Base-by-base conservation (phyloP, 345 rosid genomes). In the Limnanthes douglasii region DNA sequence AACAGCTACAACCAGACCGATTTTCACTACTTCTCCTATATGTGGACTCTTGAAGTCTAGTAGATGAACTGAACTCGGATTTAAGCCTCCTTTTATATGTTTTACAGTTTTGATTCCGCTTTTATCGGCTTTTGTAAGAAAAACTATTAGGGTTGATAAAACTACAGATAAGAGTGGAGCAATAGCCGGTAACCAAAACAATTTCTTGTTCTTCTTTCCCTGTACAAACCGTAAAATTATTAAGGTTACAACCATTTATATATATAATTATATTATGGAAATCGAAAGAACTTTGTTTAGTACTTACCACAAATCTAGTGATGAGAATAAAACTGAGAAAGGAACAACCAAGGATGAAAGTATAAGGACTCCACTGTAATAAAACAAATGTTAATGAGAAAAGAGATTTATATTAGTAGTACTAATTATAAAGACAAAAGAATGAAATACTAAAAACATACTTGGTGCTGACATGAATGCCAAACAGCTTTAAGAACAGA, bases 111-210 rank as follows among this genome's bases (percentile, higher is more conserved):
- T 65, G 33, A 82, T 85, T 19, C 97, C 97, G 32, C 73, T 88
- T 27, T 78, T 46, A 29, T 86, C 97, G 0, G 86, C 97, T 56
- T 75, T 73, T 6, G 97, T 75, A 15, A 82, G 51, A 53, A 45
- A 86, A 5, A 82, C 97, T 18, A 82, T 34, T 12, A 78, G 36
- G 15, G 97, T 86, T 5, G 97, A 65, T 34, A 67, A 29, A 18
- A 71, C 26, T 5, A 82, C 97, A 0, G 93, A 72, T 5, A 86
- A 8, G 17, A 86, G 51, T 34, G 97, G 95, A 19, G 97, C 93
- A 61, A 72, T 65, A 11, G 93, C 85, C 1, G 93, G 73, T 57
- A 86, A 43, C 95, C 95, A 86, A 59, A 82, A 86, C 23, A 82
- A 65, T 45, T 75, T 82, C 60, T 43, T 73, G 39, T 65, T 65